These are phyloP conservation scores for Aspergillus nanangensis DNA, from an alignment of 495 filamentous ascomycete species.

Conservation along the genomic window DNA sequence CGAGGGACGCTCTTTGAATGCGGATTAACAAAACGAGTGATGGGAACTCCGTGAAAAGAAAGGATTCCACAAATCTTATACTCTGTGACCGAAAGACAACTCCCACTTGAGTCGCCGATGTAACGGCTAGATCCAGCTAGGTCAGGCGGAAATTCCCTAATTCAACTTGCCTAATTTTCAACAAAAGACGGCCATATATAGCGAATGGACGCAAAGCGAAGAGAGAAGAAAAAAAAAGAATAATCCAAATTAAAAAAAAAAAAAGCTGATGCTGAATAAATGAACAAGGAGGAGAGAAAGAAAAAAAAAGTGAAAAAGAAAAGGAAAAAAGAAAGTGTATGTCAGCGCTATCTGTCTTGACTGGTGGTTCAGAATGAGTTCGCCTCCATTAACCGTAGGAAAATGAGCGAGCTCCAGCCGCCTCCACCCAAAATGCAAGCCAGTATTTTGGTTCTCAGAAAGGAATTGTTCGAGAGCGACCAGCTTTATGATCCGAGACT, in stretches of 20 bases:
- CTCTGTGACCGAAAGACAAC: slow-evolving; percentile 8
- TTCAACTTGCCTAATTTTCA: slow-evolving; percentile 20
- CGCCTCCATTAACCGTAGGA: slow-evolving; percentile 8
- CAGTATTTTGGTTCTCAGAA: slow-evolving; percentile 7
- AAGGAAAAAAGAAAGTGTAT: slow-evolving; percentile 2
- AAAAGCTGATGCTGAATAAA: too few relatives aligned
- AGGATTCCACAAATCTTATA: slow-evolving; percentile 23
- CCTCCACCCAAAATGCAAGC: slow-evolving; percentile 13
- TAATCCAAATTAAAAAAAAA: not conserved
- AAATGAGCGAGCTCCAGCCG: slow-evolving; percentile 16
- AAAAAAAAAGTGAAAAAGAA: slow-evolving; percentile 5
- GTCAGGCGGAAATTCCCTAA: slow-evolving; percentile 19
- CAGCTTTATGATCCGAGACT: slow-evolving; percentile 11
- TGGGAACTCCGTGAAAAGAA: slow-evolving; percentile 13
- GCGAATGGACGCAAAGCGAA: slow-evolving; percentile 16
- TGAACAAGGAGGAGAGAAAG: not conserved
- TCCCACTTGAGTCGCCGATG: slow-evolving; percentile 16
- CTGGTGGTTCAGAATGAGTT: slow-evolving; percentile 5
- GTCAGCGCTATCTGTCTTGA: slow-evolving; percentile 12
- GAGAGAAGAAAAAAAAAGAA: slow-evolving; percentile 8
- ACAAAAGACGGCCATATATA: slow-evolving; percentile 13
- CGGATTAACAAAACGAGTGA: slow-evolving; percentile 6
- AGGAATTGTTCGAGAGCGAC: slow-evolving; percentile 12
- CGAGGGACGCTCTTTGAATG: slow-evolving; percentile 3
- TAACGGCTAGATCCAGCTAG: slow-evolving; percentile 17